Evolutionary conservation across 2,329 filamentous ascomycete species (phyloP), one percentile per base, ranked within the genome.

Genomic region (Ophiocordyceps sinensis): DNA sequence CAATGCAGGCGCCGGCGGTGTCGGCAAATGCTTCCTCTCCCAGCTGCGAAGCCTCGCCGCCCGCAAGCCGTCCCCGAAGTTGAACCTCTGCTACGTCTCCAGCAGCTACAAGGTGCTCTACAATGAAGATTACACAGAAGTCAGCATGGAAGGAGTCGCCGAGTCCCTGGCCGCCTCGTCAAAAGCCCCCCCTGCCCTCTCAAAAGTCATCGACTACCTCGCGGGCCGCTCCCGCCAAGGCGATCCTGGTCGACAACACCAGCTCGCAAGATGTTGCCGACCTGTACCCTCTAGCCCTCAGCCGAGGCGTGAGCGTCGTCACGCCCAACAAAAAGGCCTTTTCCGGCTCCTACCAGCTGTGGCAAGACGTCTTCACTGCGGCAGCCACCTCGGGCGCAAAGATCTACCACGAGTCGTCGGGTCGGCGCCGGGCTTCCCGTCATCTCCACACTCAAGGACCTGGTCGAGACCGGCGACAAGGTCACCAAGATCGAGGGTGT

Each of bases 241-340:
- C 82, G 36, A 71, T 98, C 36, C 70, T 98, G 28, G 80, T 98
- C 49, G 91, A 98, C 72, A 96, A 96, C 68, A 98, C 91, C 40
- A 93, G 85, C 63, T 88, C 85, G 51, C 82, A 89, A 53, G 79
- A 83, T 48, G 73, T 98, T 28, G 91, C 89, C 38, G 75, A 84
- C 45, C 66, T 75, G 28, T 98, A 98, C 62, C 88, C 91, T 1
- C 61, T 73, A 37, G 85, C 94, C 61, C 68, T 98, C 45, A 73
- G 75, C 53, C 76, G 78, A 47, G 89, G 88, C 12, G 80, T 98
- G 61, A 89, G 79, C 62, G 78, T 98, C 52, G 85, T 96, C 26
- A 98, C 91, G 1, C 88, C 91, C 36, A 98, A 96, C 72, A 98
- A 98, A 71, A 98, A 98, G 66, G 89, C 84, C 13, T 98, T 98